Evolutionary conservation across 176 grass and related monocot species (phyloP), one percentile per base, ranked within the genome.

Genomic region (Pharus latifolius): DNA sequence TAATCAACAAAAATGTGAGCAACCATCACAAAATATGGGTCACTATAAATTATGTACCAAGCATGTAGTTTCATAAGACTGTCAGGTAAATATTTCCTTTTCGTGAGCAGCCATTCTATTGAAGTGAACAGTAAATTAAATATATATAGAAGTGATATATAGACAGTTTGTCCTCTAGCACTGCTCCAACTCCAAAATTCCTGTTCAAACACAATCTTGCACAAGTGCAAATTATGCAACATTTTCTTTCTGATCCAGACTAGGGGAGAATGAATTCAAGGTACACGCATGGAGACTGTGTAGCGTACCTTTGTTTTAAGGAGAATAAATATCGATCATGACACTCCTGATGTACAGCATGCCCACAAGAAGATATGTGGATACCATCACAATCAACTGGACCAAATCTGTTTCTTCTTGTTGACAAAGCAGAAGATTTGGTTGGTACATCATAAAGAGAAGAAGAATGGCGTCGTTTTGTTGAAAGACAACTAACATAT

Each of bases 291-390:
- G 35, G 40, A 41, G 76, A 11, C 24, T 15, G 10, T 33, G 69
- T 49, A 49, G 38, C 61, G 49, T 84, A 99, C 96, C 96, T 85
- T 88, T 99, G 90, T 82, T 99, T 95, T 60, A 99, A 85, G 64
- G 96, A 99, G 30, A 88, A 91, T 10, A 95, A 70, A 81, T 99
- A 99, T 60, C 96, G 69, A 53, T 95, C 96, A 70, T 95, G 82
- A 30, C 96, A 99, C 72, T 99, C 96, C 49, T 95, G 96, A 83
- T 99, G 96, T 45, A 99, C 96, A 65, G 87, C 90, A 82, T 99
- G 96, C 24, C 96, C 96, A 59, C 96, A 99, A 49, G 96, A 91
- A 38, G 90, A 95, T 63, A 99, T 91, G 66, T 95, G 90, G 51
- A 99, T 83, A 66, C 96, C 96, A 79, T 99, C 87, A 86, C 96